These are phyloP conservation scores for Oemleria cerasiformis DNA, from an alignment of 306 rosid species.

Conservation along the genomic window DNA sequence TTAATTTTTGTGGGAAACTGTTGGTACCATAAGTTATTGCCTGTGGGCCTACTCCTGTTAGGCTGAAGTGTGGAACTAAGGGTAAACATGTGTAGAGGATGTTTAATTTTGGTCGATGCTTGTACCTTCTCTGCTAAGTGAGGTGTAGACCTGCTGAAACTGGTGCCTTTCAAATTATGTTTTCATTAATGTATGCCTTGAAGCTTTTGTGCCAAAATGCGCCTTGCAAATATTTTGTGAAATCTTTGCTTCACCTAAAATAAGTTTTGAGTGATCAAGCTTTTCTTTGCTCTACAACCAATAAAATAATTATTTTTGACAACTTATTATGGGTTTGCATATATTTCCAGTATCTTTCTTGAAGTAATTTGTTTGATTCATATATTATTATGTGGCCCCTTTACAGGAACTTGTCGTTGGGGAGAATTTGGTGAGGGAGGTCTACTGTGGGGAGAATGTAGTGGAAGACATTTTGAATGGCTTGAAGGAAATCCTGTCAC, in stretches of 20 bases:
- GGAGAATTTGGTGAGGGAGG: slow-evolving; percentile 97
- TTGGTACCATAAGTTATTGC: background rate
- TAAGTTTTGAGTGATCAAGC: background rate
- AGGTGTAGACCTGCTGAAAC: background rate
- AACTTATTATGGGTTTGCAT: background rate
- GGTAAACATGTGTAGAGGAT: background rate
- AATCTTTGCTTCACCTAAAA: background rate
- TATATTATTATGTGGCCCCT: slow-evolving; percentile 15
- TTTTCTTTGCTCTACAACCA: background rate
- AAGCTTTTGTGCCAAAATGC: background rate
- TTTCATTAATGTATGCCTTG: slow-evolving; percentile 1
- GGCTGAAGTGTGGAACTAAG: background rate
- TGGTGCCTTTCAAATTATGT: background rate
- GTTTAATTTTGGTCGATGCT: background rate
- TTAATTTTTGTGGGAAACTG: background rate
- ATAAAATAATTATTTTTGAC: background rate
- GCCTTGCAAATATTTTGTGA: background rate
- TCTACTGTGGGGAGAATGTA: slow-evolving; percentile 93
- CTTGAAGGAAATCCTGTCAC: slow-evolving; percentile 67
- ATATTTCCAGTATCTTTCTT: background rate
- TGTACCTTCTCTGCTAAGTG: background rate
- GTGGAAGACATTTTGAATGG: slow-evolving; percentile 86
- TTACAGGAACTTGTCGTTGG: slow-evolving; percentile 78
- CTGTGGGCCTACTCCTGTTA: background rate
- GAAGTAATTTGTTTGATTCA: background rate